Base-by-base conservation (phyloP, 805 yeast genomes). In the Barnettozyma wickerhamii region DNA sequence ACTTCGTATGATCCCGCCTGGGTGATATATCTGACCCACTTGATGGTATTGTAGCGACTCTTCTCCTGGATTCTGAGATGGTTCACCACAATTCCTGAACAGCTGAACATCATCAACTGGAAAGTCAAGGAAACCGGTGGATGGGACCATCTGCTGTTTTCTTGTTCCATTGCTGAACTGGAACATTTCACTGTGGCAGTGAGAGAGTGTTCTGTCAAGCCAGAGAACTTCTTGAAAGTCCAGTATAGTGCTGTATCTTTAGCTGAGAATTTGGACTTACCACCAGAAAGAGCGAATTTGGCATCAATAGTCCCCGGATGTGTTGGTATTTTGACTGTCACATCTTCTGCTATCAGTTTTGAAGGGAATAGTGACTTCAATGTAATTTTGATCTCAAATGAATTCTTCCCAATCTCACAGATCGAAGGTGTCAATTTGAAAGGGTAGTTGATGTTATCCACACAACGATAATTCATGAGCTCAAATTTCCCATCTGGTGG, bases 401-500 rank as follows among this genome's bases (percentile, higher is more conserved):
- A 63, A 19, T 64, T 59, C 19, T 65, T 52, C 2, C 79, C 80
- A 7, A 63, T 52, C 38, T 64, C 64, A 6, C 68, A 69, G 3
- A 81, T 70, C 23, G 69, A 66, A 2, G 91, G 84, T 5, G 72
- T 64, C 13, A 88, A 71, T 37, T 69, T 68, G 61, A 88, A 84
- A 4, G 97, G 97, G 23, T 85, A 56, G 37, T 75, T 76, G 44
- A 84, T 64, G 48, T 79, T 77, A 33, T 77, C 77, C 1, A 68
- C 62, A 2, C 75, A 72, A 41, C 81, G 68, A 62, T 88, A 89
- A 27, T 77, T 70, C 90, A 89, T 81, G 45, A 89, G 71, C 59
- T 87, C 91, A 57, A 87, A 85, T 38, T 79, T 77, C 1, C 95
- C 95, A 62, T 88, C 95, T 2, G 96, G 96, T 3, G 96, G 96